Percentiles rank a stretch among this genome's conserved stretches.
phyloP scores from a whole-genome alignment of 176 grass and related monocot genomes.

The Oryza glumipatula region DNA sequence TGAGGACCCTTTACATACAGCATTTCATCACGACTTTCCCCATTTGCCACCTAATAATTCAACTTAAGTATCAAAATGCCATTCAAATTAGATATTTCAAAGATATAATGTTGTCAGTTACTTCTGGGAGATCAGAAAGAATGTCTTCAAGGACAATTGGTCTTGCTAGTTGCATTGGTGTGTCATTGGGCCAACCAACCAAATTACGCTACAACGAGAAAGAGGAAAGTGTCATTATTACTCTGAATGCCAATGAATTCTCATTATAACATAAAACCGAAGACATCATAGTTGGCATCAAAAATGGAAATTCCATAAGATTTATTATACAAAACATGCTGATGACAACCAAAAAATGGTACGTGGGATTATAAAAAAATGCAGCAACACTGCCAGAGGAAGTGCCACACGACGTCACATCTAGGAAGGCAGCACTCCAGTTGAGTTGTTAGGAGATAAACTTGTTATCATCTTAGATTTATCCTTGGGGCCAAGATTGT shows the following conservation, averaged over 20 bases:
- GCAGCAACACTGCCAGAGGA: not conserved
- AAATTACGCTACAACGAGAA: slow-evolving; percentile 63
- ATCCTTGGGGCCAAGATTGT: not conserved
- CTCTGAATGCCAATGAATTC: slow-evolving; percentile 32
- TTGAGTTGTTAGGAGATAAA: not conserved
- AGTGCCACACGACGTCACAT: not conserved
- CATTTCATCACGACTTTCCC: slow-evolving; percentile 80
- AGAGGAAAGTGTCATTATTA: slow-evolving; percentile 28
- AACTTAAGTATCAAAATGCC: slow-evolving; percentile 26
- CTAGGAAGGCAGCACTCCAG: not conserved
- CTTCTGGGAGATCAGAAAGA: slow-evolving; percentile 89
- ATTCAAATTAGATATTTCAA: slow-evolving; percentile 23
- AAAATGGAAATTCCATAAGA: slow-evolving; percentile 33
- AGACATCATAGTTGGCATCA: slow-evolving; percentile 12
- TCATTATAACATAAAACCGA: not conserved
- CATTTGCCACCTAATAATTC: slow-evolving; percentile 67
- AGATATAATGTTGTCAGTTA: slow-evolving; percentile 48
- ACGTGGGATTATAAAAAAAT: not conserved
- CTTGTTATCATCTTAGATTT: not conserved
- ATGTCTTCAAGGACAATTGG: slow-evolving; percentile 82
- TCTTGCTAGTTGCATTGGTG: slow-evolving; percentile 63
- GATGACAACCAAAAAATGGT: not conserved
- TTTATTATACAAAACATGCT: slow-evolving; percentile 29
- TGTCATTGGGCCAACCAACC: slow-evolving; percentile 70
- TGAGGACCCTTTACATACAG: slow-evolving; percentile 69